Base-by-base conservation (phyloP, 1,284 basidiomycete species). In the Xerocomus minutiporus region DNA sequence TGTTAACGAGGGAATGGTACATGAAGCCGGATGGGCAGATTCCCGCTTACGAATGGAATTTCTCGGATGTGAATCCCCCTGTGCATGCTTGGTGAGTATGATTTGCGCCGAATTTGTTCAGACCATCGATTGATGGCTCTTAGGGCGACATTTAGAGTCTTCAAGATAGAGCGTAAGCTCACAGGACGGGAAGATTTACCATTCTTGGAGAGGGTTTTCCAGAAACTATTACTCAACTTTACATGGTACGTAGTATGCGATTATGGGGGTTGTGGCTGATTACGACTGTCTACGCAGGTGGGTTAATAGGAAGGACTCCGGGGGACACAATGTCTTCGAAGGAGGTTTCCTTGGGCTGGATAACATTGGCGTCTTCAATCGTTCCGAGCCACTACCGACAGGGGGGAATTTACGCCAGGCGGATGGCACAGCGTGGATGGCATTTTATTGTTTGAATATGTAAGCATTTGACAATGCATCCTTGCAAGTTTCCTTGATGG, bases 21-120 rank as follows among this genome's bases (percentile, higher is more conserved):
- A 90, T 91, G 88, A 97, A 97, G 71, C 96, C 96, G 1, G 96
- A 98, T 68, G 96, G 96, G 39, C 94, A 96, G 61, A 87, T 99
- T 47, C 96, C 96, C 5, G 96, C 96, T 0, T 99, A 99, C 70
- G 96, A 99, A 70, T 99, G 96, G 96, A 98, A 98, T 71, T 98
- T 97, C 64, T 83, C 86, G 52, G 95, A 97, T 66, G 93, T 97
- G 59, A 97, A 97, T 71, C 95, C 95, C 23, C 95, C 95, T 13
- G 96, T 97, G 5, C 95, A 98, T 71, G 94, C 95, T 12, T 98
- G 96, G 93, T 86, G 57, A 54, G 65, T 57, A 35, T 41, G 20
- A 20, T 29, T 50, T 17, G 15, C 8, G 8, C 12, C 35, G 41
- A 8, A 35, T 38, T 32, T 52, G 26, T 29, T 32, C 46, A 13